Base-by-base conservation (phyloP, 2,329 filamentous ascomycete genomes). In the Phialophora macrospora region DNA sequence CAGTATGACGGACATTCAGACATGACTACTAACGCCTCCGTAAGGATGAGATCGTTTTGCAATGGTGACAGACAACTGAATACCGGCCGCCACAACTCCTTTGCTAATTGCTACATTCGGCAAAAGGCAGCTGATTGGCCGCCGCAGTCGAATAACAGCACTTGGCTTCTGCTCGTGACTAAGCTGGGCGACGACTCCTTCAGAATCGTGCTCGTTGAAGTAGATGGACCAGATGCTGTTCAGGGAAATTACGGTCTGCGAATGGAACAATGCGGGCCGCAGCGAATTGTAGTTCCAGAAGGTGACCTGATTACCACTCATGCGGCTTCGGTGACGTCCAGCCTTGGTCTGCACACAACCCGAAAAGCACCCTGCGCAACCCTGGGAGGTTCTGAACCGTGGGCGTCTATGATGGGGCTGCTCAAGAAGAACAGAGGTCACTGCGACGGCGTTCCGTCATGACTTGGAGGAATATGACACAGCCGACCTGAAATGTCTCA, bases 71-170 rank as follows among this genome's bases (percentile, higher is more conserved):
- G 22, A 22, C 48, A 12, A 28, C 9, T 7, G 14, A 26, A 12
- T 24, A 11, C 20, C 22, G 14, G 8, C 20, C 48, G 48, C 48
- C 48, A 51, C 22, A 1, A 12, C 4, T 17, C 7, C 38, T 24
- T 52, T 38, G 62, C 41, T 28, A 60, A 60, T 56, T 64, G 46
- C 57, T 22, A 11, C 22, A 64, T 60, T 28, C 17, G 57, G 62
- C 58, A 61, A 64, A 38, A 64, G 62, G 62, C n/a, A 24, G 44
- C n/a, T 54, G 58, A 52, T 54, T 52, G 34, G 26, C 26, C n/a
- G 11, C 22, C 22, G 22, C 11, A 12, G 22, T 51, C 48, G 24
- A 11, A 22, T 4, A 51, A 2, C 20, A 51, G 20, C 20, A 28
- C 3, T 34, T 55, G 24, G 28, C 11, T 26, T 34, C 24, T 34